Conservation (phyloP, 768 basidiomycete species). For the Leccinum ochraceum region DNA sequence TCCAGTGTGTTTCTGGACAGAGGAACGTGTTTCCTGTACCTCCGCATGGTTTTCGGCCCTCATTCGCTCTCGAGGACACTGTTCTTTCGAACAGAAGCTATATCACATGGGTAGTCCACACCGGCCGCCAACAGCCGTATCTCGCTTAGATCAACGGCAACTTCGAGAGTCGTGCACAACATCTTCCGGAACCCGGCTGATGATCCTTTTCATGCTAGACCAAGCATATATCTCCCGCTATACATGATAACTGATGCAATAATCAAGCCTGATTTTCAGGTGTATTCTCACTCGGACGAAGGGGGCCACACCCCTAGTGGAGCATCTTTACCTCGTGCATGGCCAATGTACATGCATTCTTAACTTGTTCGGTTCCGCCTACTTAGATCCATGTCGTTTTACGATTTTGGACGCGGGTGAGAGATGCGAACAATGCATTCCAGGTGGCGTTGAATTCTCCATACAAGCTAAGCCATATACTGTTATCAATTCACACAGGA, state of each 20-base stretch:
- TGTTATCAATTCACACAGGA: not conserved
- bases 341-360: not conserved
- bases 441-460: not conserved
- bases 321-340: not conserved
- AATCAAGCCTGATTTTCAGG: not conserved
- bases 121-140: not conserved
- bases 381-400: too few species aligned
- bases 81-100: too few species aligned
- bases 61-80: too few species aligned
- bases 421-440: too few species aligned
- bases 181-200: not conserved
- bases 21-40: too few species aligned
- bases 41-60: not conserved
- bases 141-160: not conserved
- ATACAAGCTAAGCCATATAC: not conserved
- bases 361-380: not conserved
- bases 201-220: not conserved
- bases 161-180: not conserved
- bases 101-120: not conserved
- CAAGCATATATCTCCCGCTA: not conserved
- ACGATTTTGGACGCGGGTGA: not conserved
- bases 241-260: not conserved
- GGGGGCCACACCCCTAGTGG: not conserved
- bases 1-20: not conserved
- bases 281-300: not conserved